These are phyloP conservation scores for Penicillium frequentans DNA, from an alignment of 2,329 filamentous ascomycete genomes.

Conservation along the genomic window DNA sequence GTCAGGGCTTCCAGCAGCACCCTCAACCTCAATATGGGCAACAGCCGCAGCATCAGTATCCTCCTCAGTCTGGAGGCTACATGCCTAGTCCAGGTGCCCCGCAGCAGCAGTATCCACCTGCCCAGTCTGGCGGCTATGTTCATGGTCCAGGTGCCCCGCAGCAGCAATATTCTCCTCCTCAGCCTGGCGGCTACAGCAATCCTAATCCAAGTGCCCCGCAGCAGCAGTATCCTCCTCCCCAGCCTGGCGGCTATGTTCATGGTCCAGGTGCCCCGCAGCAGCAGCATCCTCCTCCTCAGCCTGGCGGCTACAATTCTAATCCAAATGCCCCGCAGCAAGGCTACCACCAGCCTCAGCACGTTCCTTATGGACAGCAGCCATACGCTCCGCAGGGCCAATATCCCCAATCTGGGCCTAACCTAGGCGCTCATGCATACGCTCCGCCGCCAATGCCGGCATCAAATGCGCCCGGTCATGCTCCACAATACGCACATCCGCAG, in stretches of 20 bases:
- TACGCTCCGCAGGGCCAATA: not conserved
- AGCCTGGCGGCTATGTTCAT: not conserved
- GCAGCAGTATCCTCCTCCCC: not conserved
- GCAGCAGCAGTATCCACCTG: not conserved
- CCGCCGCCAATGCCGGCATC: not conserved
- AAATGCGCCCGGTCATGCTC: not conserved
- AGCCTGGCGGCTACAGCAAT: not conserved
- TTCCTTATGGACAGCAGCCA: not conserved
- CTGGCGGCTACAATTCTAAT: not conserved
- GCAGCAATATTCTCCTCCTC: not conserved
- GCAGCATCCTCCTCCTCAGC: not conserved
- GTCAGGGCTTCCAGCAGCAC: not conserved
- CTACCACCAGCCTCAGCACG: not conserved
- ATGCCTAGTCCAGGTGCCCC: not conserved
- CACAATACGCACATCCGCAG: not conserved
- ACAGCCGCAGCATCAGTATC: not conserved
- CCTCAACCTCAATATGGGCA: not conserved
- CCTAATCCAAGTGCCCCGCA: not conserved
- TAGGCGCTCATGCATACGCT: not conserved
- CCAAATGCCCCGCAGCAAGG: not conserved
- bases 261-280: too few relatives aligned
- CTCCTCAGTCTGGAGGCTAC: not conserved
- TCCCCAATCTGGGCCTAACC: not conserved
- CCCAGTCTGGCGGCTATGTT: not conserved
- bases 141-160: not conserved